Evolutionary conservation across 202 grass and related monocot species (phyloP), one percentile per base, ranked within the genome.

Genomic region (Brachypodium distachyon): DNA sequence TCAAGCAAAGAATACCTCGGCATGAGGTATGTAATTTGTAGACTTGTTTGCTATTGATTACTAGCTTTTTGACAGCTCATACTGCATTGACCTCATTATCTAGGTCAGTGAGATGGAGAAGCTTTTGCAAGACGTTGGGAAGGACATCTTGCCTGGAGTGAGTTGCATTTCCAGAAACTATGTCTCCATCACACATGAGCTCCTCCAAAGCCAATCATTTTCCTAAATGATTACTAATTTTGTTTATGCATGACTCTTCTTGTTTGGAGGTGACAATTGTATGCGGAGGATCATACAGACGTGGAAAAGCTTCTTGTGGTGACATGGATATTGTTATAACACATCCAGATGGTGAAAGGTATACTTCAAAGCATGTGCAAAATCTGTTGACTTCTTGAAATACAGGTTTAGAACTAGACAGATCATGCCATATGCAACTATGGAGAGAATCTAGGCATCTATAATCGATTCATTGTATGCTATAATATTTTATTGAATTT

Each of bases 251-350:
- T 38, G 8, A 46, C 62, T 77, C 19, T 50, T 88, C 85, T 86
- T 44, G 54, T 73, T 76, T 86, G 69, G 76, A 97, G 95, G 85
- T 92, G 66, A 73, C 83, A 76, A 83, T 97, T 84, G 69, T 97
- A 80, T 94, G 95, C 29, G 91, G 95, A 80, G 95, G 95, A 90
- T 97, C 95, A 33, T 97, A 97, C 76, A 94, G 91, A 41, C 91
- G 95, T 80, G 95, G 91, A 64, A 97, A 97, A 87, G 62, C 95
- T 86, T 92, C 91, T 83, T 94, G 95, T 49, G 95, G 95, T 27
- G 95, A 97, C 83, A 84, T 97, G 75, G 95, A 97, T 81, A 87
- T 97, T 72, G 31, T 97, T 54, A 87, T 97, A 34, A 97, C 95
- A 82, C 95, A 97, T 78, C 84, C 82, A 70, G 89, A 97, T 90